Evolutionary conservation across 2,329 filamentous ascomycete species (phyloP), one percentile per base, ranked within the genome.

Genomic region (Diaporthe citrichinensis): DNA sequence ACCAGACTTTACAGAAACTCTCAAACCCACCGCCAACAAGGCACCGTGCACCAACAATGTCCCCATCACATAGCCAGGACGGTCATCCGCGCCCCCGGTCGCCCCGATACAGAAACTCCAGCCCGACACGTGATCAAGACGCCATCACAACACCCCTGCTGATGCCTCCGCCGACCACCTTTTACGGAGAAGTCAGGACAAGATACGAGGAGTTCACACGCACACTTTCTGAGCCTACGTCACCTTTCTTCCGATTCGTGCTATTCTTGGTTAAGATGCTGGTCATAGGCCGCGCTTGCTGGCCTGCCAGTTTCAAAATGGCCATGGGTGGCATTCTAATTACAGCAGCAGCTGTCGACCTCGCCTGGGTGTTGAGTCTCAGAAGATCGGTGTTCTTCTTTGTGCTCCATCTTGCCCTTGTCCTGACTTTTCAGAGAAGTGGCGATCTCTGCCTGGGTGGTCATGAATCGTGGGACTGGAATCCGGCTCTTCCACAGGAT

Each of bases 221-320:
- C 25, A 31, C 46, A n/a, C 15, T 73, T 23, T 46, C 65, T 41
- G 41, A 25, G 49, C 46, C 71, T 25, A 75, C 76, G n/a, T 51
- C 76, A 53, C 62, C 76, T n/a, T 72, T 85, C 7, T 78, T 89
- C 28, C 92, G 92, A 65, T 83, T 94, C 3, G 79, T 83, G 1
- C 79, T 96, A 1, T 96, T 98, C 79, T 82, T 93, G 8, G 78
- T 89, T 68, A 98, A 98, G 83, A 84, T 95, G 12, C 84, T 89
- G 17, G 91, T 91, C 0, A 84, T 97, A 14, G 88, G 90, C 3
- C 87, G 89, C 62, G 90, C 93, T 0, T 98, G 95, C 82, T 91
- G 91, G 81, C 95, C 95, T 0, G 92, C 92, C 74, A 91, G 92
- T 58, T 88, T 91, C n/a, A 92, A 89, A 59, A 86, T 91, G 9